Evolutionary conservation across 345 rosid species (phyloP), one percentile per base, ranked within the genome.

Genomic region (Schrenkiella parvula): DNA sequence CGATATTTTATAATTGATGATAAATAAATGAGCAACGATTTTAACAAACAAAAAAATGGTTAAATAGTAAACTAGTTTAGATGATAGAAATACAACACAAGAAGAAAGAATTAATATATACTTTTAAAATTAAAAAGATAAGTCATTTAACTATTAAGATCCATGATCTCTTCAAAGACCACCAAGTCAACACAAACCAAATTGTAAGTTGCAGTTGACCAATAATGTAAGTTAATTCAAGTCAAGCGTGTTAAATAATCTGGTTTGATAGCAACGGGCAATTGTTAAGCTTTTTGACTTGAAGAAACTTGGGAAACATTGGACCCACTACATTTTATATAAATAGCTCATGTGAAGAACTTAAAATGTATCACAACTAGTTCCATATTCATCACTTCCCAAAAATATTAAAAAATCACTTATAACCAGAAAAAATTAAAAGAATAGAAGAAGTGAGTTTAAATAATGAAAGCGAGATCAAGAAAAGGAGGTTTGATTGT

Each of bases 101-200:
- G 12, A 23, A 13, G 5, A 23, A 1, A 1, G n/a, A n/a, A 50
- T 28, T 23, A 51, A 12, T 12, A 23, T n/a, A 51, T 22, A 50
- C 17, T 22, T 51, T 47, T 23, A 12, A 25, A 35, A 22, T 44
- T 44, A 44, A 46, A 19, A 17, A 28, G 28, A 10, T 22, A 6
- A 48, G 29, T 22, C 29, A 22, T 12, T 11, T 51, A 29, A 13
- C 56, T 51, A 23, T 51, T 14, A 32, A 56, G 9, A 32, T 19
- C 13, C 25, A 56, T 32, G 50, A 39, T 13, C 19, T 39, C 48
- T 60, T 57, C 66, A 58, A 37, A 48, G 21, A 21, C n/a, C 4
- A 74, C 67, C 42, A 57, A 74, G 61, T 66, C 78, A 66, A 58
- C 37, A 58, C 6, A 66, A 37, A n/a, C 78, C 72, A 73, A 57